phyloP scores from a whole-genome alignment of 176 grass and related monocot genomes.

The Dactylis glomerata region DNA sequence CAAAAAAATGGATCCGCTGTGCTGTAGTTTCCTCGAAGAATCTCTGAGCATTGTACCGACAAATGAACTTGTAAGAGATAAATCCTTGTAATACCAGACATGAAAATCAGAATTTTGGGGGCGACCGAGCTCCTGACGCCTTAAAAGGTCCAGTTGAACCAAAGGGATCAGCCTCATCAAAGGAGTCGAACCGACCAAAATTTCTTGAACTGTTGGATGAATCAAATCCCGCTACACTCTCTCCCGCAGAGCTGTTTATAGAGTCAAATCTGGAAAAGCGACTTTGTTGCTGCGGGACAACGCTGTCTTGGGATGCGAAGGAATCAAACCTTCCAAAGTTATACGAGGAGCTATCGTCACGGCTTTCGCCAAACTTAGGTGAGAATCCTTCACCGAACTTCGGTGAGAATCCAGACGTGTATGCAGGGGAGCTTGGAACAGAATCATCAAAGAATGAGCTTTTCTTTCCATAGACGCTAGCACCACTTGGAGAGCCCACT shows the following conservation, averaged over 20 bases:
- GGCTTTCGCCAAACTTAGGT: constrained; percentile 28
- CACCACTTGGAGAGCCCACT: constrained; percentile 51
- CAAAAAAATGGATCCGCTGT: constrained; percentile 11
- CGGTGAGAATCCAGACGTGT: constrained; percentile 70
- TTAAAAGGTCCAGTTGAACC: constrained; percentile 91
- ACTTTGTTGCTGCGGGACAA: constrained; percentile 53
- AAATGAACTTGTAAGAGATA: background rate
- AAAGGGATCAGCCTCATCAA: constrained; percentile 90
- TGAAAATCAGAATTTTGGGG: constrained; percentile 54
- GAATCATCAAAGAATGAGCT: constrained; percentile 95
- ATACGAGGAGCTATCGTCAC: constrained; percentile 46
- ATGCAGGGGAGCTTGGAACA: constrained; percentile 87
- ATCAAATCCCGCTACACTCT: constrained; percentile 54
- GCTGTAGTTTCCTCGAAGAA: constrained; percentile 19
- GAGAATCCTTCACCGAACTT: too few species aligned
- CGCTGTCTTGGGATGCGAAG: constrained; percentile 76
- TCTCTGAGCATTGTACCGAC: constrained; percentile 14
- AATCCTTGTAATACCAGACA: background rate
- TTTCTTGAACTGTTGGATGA: constrained; percentile 55
- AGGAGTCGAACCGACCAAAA: constrained; percentile 87
- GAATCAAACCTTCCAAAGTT: constrained; percentile 86
- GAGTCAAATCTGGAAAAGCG: constrained; percentile 82
- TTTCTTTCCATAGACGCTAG: constrained; percentile 57
- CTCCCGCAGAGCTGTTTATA: constrained; percentile 51
- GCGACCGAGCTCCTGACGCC: constrained; percentile 63